These are phyloP conservation scores for Lathyrus oleraceus DNA, from an alignment of 306 rosid genomes.

Conservation along the genomic window DNA sequence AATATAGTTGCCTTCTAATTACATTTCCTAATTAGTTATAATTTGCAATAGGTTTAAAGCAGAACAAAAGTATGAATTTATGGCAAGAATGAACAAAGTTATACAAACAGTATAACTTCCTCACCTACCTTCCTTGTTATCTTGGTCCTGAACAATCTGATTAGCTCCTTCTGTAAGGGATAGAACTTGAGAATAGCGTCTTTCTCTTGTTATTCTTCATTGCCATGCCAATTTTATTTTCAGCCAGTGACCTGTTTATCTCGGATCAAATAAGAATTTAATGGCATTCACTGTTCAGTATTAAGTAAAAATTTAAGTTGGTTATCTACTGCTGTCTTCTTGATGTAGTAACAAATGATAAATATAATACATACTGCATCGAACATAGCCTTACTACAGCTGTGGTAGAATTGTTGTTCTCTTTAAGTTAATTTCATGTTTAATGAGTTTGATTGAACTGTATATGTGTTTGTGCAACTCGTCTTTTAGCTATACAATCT, in stretches of 20 bases:
- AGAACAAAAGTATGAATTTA: conserved; percentile 18
- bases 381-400: neutral
- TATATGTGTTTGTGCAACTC: neutral
- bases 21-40: conserved; percentile 10
- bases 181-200: neutral
- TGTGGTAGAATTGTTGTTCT: neutral
- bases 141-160: neutral
- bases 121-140: conserved; percentile 24
- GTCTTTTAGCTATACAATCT: neutral
- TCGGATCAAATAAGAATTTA: neutral
- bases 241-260: neutral
- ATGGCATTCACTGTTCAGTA: neutral
- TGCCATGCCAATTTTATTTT: conserved; percentile 20
- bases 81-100: conserved; percentile 24
- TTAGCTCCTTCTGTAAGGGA: neutral
- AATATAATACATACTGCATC: neutral
- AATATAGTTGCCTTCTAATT: conserved; percentile 7
- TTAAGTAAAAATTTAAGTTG: neutral
- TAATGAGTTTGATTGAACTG: neutral
- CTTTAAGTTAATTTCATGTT: neutral
- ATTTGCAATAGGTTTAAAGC: conserved; percentile 13
- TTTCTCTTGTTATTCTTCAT: conserved; percentile 19
- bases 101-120: conserved; percentile 1
- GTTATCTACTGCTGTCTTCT: neutral
- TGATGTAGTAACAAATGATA: no score